Conservation (phyloP, 1,284 basidiomycete species). For the Trichosporon asahii region DNA sequence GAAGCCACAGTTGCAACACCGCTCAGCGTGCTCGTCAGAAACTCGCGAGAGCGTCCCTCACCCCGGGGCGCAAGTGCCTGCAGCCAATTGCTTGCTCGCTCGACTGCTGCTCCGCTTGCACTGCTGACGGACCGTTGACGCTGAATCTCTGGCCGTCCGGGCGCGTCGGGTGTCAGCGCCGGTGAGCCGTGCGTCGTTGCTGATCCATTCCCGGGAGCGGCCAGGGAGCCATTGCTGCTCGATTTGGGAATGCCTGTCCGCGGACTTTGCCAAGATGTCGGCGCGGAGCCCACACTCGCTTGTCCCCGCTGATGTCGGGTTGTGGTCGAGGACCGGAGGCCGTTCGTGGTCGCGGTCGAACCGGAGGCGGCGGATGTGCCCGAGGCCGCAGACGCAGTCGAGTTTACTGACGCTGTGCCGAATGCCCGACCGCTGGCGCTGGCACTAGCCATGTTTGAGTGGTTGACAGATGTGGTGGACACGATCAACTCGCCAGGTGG, state of each 20-base stretch:
- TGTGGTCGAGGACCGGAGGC: background rate
- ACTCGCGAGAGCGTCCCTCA: slow-evolving; percentile 45
- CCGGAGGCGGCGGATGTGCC: background rate
- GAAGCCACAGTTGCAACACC: slow-evolving; percentile 45
- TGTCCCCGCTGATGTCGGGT: background rate
- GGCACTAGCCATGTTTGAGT: slow-evolving; percentile 1
- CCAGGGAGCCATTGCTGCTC: background rate
- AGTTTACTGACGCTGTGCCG: background rate
- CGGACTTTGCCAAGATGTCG: background rate
- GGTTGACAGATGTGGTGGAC: background rate
- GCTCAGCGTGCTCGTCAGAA: slow-evolving; percentile 38
- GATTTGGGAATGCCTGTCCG: background rate
- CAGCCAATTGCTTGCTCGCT: slow-evolving; percentile 45
- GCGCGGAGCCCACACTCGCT: background rate
- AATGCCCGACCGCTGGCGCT: slow-evolving; percentile 11
- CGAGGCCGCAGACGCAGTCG: background rate
- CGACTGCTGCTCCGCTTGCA: slow-evolving; percentile 18
- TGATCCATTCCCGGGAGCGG: background rate
- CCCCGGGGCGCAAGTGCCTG: slow-evolving; percentile 44
- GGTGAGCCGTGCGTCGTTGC: background rate
- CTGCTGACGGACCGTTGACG: slow-evolving; percentile 16
- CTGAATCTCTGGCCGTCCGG: slow-evolving; percentile 6
- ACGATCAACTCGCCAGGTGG: background rate
- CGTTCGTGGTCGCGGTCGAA: background rate
- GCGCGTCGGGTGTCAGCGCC: background rate